phyloP scores from a whole-genome alignment of 1,139 yeast species.

The Kurtzmaniella natalensis region DNA sequence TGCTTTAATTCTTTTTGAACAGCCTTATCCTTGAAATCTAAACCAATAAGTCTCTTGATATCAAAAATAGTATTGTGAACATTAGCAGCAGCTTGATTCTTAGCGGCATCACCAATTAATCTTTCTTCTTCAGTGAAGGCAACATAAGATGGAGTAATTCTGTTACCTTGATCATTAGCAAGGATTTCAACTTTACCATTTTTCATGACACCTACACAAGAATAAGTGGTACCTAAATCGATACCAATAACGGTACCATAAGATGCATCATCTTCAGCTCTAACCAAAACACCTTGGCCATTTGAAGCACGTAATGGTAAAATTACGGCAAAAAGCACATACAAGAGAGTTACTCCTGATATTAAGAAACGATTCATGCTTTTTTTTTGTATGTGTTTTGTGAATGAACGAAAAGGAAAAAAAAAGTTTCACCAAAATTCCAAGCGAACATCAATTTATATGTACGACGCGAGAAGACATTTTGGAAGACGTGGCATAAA shows the following conservation, averaged over 20 bases:
- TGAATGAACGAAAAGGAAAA: conserved; percentile 3
- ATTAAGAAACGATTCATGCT: conserved; percentile 37
- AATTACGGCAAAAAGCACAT: conserved; percentile 53
- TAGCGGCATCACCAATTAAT: conserved; percentile 91
- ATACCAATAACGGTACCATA: conserved; percentile 84
- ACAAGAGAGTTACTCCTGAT: conserved; percentile 51
- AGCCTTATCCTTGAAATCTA: conserved; percentile 65
- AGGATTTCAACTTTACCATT: conserved; percentile 87
- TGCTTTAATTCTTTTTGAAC: conserved; percentile 83
- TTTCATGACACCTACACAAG: conserved; percentile 94
- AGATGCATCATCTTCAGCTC: conserved; percentile 41
- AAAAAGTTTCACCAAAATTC: neutral
- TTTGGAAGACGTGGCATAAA: conserved; percentile 8
- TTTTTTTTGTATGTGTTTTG: conserved; percentile 7
- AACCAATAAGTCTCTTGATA: conserved; percentile 83
- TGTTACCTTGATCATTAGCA: conserved; percentile 94
- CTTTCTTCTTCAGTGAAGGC: conserved; percentile 84
- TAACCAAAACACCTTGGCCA: conserved; percentile 25
- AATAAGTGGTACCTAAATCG: conserved; percentile 83
- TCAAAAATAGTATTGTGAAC: conserved; percentile 79
- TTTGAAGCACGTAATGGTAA: conserved; percentile 55
- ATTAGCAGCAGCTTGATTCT: conserved; percentile 85
- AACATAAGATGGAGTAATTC: conserved; percentile 90
- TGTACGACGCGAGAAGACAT: too few relatives aligned
- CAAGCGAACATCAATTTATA: neutral